phyloP scores from a whole-genome alignment of 768 basidiomycete species.

The Auricularia sp. region DNA sequence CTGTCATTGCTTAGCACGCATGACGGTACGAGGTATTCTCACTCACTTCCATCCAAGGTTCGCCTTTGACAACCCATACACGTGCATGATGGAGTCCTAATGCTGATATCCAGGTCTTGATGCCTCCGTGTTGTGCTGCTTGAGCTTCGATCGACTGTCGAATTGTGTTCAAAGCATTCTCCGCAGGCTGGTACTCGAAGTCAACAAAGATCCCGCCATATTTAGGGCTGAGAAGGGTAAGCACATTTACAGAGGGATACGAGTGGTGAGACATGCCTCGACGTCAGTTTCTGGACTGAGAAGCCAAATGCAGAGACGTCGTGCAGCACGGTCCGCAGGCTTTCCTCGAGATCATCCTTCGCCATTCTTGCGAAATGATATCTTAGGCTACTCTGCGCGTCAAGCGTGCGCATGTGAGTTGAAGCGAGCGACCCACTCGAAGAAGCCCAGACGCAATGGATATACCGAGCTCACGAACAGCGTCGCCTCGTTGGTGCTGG shows the following conservation, averaged over 20 bases:
- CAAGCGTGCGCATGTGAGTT: not conserved
- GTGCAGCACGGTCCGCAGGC: conserved; percentile 39
- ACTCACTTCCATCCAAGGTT: conserved; percentile 70
- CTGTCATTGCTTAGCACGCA: conserved; percentile 25
- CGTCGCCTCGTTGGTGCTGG: too few relatives aligned
- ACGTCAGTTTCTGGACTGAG: conserved; percentile 49
- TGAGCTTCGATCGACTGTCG: conserved; percentile 37
- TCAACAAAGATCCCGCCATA: conserved; percentile 81
- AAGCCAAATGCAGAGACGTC: conserved; percentile 47
- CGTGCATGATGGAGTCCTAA: conserved; percentile 35
- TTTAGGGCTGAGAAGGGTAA: conserved; percentile 39
- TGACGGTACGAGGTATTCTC: not conserved
- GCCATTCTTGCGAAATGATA: conserved; percentile 52
- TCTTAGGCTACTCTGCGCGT: conserved; percentile 37
- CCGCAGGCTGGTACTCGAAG: conserved; percentile 44
- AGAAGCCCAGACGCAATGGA: too few relatives aligned
- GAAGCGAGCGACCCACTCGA: not conserved
- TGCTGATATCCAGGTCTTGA: conserved; percentile 45
- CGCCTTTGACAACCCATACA: conserved; percentile 66
- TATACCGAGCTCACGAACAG: too few relatives aligned
- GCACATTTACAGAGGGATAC: not conserved
- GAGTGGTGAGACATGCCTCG: conserved; percentile 10
- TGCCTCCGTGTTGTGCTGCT: conserved; percentile 38
- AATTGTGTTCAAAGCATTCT: conserved; percentile 36
- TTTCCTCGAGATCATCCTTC: conserved; percentile 44